Percentiles rank a stretch among this genome's conserved stretches.
Conservation (phyloP, 192 early-diverging fungal genomes). For the Dimargaris xerosporica region DNA sequence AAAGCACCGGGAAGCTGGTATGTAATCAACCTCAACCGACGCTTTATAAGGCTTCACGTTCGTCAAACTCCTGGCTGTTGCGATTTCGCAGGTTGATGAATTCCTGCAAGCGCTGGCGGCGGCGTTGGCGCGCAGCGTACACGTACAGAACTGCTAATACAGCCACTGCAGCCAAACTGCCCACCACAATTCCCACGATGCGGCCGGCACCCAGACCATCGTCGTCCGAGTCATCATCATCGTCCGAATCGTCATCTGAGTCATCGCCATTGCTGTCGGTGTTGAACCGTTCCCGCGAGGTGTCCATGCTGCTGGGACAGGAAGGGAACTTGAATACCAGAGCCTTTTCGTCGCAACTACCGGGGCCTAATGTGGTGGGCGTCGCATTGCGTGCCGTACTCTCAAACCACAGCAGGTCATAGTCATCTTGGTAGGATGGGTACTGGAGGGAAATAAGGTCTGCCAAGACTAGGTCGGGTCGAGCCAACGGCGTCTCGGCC, state of each 20-base stretch:
- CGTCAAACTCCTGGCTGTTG: slow-evolving; percentile 1
- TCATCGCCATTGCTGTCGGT: neutral
- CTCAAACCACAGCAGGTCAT: neutral
- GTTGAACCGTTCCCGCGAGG: neutral
- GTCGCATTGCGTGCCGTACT: neutral
- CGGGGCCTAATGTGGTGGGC: neutral
- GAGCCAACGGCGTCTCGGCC: neutral
- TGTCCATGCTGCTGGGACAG: neutral
- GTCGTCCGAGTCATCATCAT: neutral
- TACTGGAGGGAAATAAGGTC: slow-evolving; percentile 2
- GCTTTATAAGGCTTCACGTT: slow-evolving; percentile 4
- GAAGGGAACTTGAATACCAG: neutral
- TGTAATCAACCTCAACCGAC: too few relatives aligned
- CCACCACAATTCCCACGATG: slow-evolving; percentile 7
- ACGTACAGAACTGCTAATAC: neutral
- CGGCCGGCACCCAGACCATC: neutral
- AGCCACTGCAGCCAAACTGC: neutral
- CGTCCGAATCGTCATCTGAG: neutral
- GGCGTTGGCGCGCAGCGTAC: neutral
- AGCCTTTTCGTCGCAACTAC: neutral
- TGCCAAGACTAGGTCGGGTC: slow-evolving; percentile 1
- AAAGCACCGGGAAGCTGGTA: too few relatives aligned
- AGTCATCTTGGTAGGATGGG: slow-evolving; percentile 3
- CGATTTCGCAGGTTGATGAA: slow-evolving; percentile 11
- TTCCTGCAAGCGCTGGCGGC: slow-evolving; percentile 9